Evolutionary conservation across 2,329 filamentous ascomycete species (phyloP).

Genomic region (Pestalotiopsis sp.): DNA sequence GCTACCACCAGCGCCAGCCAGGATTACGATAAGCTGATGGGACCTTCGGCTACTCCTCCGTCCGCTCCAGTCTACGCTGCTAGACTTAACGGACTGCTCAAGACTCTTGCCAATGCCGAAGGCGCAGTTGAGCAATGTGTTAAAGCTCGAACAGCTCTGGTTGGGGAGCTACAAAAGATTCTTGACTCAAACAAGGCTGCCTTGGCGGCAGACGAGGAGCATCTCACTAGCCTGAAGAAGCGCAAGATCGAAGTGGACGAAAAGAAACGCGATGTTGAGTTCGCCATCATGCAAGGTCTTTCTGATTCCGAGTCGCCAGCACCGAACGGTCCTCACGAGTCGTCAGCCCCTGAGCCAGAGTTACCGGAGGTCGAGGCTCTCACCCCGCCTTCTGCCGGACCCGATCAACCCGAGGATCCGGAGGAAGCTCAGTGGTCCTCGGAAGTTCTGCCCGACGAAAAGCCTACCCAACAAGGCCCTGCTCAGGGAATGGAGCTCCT

Average conservation of each 20-base stretch:
- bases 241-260: conserved; percentile 73
- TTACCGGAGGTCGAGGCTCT: conserved; percentile 84
- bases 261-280: conserved; percentile 87
- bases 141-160: conserved; percentile 77
- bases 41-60: conserved; percentile 67
- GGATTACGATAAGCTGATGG: conserved; percentile 83
- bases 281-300: conserved; percentile 85
- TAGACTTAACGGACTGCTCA: conserved; percentile 84
- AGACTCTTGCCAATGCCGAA: conserved; percentile 84
- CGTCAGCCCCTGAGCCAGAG: conserved; percentile 59
- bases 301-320: conserved; percentile 57
- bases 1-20: conserved; percentile 71
- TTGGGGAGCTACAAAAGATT: conserved; percentile 80
- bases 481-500: conserved; percentile 41
- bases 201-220: conserved; percentile 68
- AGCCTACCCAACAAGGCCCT: conserved; percentile 19
- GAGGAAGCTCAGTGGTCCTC: conserved; percentile 23
- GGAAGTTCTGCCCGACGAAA: conserved; percentile 23
- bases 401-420: conserved; percentile 20
- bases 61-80: conserved; percentile 91
- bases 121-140: conserved; percentile 87
- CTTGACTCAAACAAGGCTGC: conserved; percentile 72
- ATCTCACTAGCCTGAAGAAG: conserved; percentile 63
- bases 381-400: conserved; percentile 70
- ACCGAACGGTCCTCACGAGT: conserved; percentile 46